A percentile compares a stretch with the other conserved stretches of the same genome.
These are phyloP conservation scores for Microbotryum scabiosae DNA, from an alignment of 1,284 basidiomycete species.

Conservation along the genomic window DNA sequence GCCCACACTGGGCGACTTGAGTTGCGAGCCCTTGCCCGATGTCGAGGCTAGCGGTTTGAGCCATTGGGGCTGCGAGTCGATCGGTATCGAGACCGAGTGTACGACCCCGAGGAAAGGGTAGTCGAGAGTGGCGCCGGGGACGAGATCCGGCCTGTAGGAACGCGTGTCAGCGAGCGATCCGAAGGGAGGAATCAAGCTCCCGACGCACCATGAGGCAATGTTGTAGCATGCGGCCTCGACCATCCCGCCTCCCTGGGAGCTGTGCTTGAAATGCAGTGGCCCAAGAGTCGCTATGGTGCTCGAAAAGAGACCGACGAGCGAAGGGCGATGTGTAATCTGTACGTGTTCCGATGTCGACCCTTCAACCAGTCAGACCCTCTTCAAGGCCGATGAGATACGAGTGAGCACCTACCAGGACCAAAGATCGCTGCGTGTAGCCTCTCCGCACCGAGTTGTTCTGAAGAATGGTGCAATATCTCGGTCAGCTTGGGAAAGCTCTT, in stretches of 20 bases:
- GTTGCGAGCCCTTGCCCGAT: no score
- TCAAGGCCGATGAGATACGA: no score
- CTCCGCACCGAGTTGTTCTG: conserved; percentile 61
- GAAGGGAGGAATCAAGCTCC: conserved; percentile 37
- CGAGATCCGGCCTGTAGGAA: conserved; percentile 54
- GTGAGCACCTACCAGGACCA: conserved; percentile 14
- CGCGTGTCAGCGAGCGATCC: neutral
- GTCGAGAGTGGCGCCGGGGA: conserved; percentile 56
- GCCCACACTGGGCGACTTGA: no score
- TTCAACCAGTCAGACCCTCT: neutral
- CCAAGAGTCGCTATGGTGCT: conserved; percentile 62
- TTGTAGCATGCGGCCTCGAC: conserved; percentile 78
- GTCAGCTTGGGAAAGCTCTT: conserved; percentile 34
- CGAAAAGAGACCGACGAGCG: conserved; percentile 69
- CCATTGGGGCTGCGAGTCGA: conserved; percentile 58
- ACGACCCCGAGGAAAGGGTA: conserved; percentile 72
- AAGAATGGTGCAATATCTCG: conserved; percentile 56
- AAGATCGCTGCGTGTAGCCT: conserved; percentile 63
- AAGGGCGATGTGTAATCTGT: conserved; percentile 59
- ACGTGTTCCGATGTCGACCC: neutral
- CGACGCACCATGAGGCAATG: conserved; percentile 68
- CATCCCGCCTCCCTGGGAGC: conserved; percentile 54
- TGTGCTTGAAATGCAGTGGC: conserved; percentile 61
- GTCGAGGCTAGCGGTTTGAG: neutral
- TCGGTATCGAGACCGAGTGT: conserved; percentile 62